These are phyloP conservation scores for Medicago lupulina DNA, from an alignment of 306 rosid genomes.

Conservation along the genomic window DNA sequence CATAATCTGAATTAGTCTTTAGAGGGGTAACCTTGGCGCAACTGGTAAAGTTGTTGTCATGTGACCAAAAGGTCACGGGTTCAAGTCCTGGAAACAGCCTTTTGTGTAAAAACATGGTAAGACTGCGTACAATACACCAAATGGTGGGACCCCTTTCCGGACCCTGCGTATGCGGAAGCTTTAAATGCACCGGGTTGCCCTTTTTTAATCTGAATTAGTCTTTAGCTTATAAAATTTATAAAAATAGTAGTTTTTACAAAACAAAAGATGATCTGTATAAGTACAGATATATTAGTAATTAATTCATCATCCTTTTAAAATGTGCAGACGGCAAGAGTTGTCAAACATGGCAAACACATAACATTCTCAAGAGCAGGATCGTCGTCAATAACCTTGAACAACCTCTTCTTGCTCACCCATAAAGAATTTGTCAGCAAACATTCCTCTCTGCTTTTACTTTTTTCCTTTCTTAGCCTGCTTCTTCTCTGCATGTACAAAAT, in stretches of 20 bases:
- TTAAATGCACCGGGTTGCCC: no score
- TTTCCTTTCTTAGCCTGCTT: slow-evolving; percentile 59
- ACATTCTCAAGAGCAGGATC: slow-evolving; percentile 4
- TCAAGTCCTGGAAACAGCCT: no score
- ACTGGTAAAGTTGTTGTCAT: no score
- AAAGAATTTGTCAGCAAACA: background rate
- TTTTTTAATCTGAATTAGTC: no score
- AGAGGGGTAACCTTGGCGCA: no score
- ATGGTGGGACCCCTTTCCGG: no score
- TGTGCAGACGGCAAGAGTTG: background rate
- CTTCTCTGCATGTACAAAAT: slow-evolving; percentile 54
- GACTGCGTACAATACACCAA: no score
- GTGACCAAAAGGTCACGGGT: no score
- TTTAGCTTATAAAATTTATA: no score
- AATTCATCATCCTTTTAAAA: slow-evolving; percentile 15
- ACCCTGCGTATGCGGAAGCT: no score
- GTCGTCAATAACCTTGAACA: slow-evolving; percentile 10
- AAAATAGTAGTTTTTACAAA: background rate
- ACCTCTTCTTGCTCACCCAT: slow-evolving; percentile 12
- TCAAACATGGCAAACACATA: slow-evolving; percentile 9
- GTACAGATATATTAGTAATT: background rate
- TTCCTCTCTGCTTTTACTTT: slow-evolving; percentile 35
- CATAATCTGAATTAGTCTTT: no score
- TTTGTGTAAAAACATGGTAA: no score
- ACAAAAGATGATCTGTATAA: slow-evolving; percentile 14